Evolutionary conservation across 106 monocot genomes (phyloP), one percentile per base, ranked within the genome.

Genomic region (Hemerocallis citrina): DNA sequence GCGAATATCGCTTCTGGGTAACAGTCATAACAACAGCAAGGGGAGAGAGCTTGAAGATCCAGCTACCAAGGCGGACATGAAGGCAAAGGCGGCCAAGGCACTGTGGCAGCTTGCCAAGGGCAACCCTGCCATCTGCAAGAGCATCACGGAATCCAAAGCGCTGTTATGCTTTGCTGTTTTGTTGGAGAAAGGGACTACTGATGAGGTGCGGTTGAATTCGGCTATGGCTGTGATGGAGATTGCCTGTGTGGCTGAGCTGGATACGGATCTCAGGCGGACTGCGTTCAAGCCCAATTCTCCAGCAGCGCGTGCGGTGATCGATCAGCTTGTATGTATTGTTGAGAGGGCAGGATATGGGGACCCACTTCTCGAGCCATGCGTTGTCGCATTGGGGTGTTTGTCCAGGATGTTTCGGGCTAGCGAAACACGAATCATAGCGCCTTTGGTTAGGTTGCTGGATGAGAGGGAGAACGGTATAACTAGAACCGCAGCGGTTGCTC

Each of bases 201-300:
- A 75, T 14, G 84, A 88, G 38, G 81, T 93, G 10, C 78, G 68
- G 65, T 74, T 71, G 66, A 81, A 93, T 44, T 93, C 81, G 6
- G 92, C 78, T 37, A 76, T 85, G 77, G 92, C 92, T 0, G 65
- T 93, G 24, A 84, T 79, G 88, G 88, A 84, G 52, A 93, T 93
- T 59, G 61, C 84, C 20, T 21, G 62, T 1, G 84, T 88, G 12
- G 92, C 92, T 2, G 88, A 93, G 78, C 44, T 57, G 20, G 71
- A 85, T 25, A 56, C 84, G 0, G 92, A 88, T 9, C 73, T 93
- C 54, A 63, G 92, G 36, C 59, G 81, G 9, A 78, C 84, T 5
- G 88, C 92, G 0, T 93, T 93, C 68, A 93, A 88, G 72, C 84
- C 92, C 39, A 88, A 51, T 37, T 74, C 92, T 7, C 92, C 92